Evolutionary conservation across 1,284 basidiomycete species (phyloP), one percentile per base, ranked within the genome.

Genomic region (Filobasidium uniguttulatum): DNA sequence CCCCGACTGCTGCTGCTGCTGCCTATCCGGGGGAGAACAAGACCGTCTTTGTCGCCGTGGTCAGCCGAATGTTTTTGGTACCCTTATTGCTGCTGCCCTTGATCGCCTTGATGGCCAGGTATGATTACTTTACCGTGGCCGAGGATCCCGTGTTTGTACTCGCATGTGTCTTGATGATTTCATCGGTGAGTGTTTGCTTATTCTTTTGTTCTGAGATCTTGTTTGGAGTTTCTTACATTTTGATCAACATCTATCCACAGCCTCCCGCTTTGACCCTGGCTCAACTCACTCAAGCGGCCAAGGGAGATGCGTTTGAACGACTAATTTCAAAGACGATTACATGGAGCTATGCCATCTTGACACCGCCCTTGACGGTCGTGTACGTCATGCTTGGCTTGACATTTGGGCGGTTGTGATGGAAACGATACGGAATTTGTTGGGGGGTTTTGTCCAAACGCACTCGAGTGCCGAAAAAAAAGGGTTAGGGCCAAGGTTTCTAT

Each of bases 291-390:
- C 84, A 87, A 68, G 84, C 84, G 3, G 84, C 80, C 2, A 82
- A 81, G 1, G 85, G 85, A 9, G 85, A 88, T 61, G 82, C 85
- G 0, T 93, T 96, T 62, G 90, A 96, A 68, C 74, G 86, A 5
- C 75, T 96, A 44, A 86, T 96, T 55, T 71, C 68, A 37, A 73
- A 71, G 56, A 74, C 73, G 0, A 74, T 74, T 54, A 68, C 60
- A 41, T 67, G 65, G 63, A 61, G 59, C 3, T 70, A 71, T 49
- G 69, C 67, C 3, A 70, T 87, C 22, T 72, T 89, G 48, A 89
- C 87, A 0, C 85, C 88, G 3, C 83, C 84, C 2, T 72, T 82
- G 33, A 84, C 81, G 54, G 77, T 85, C 53, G 59, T 74, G 17
- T 81, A 79, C 61, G 80, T 89, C 41, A 75, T 89, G 43, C 62